A percentile compares a stretch with the other conserved stretches of the same genome.
Conservation (phyloP, 129 eudicot species). For the Flaveria ramosissima region DNA sequence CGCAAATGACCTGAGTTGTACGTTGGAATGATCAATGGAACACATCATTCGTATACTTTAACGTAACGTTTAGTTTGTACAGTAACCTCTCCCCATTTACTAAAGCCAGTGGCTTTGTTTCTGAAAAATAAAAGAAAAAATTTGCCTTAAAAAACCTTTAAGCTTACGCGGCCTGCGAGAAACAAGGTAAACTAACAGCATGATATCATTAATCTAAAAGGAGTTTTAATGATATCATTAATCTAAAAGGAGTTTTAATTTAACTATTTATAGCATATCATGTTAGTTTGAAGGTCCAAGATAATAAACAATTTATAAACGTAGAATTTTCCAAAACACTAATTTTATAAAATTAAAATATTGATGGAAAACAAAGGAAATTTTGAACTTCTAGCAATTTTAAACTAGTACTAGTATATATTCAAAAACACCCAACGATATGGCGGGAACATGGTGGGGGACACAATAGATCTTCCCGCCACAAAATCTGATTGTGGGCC, state of each 20-base stretch:
- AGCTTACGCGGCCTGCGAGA: too few species aligned
- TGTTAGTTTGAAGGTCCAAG: neutral
- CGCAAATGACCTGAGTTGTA: too few species aligned
- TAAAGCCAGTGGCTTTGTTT: too few species aligned
- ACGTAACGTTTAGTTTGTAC: too few species aligned
- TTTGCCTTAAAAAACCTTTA: too few species aligned
- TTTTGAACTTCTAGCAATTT: constrained; percentile 9
- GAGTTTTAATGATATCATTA: neutral
- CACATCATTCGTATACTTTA: too few species aligned
- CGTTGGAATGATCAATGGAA: too few species aligned
- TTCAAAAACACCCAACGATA: neutral
- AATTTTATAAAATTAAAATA: neutral
- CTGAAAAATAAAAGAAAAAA: too few species aligned
- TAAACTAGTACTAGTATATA: neutral
- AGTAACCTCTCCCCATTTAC: too few species aligned
- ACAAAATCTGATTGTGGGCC: constrained; percentile 16
- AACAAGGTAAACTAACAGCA: too few species aligned
- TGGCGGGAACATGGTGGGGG: constrained; percentile 42
- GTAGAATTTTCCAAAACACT: neutral
- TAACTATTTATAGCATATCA: neutral
- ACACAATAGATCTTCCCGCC: constrained; percentile 38
- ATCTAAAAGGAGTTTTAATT: neutral
- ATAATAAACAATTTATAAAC: neutral
- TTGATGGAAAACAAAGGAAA: neutral
- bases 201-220: neutral